A percentile compares a stretch with the other conserved stretches of the same genome.
Evolutionary conservation across 2,329 filamentous ascomycete genomes (phyloP).

Genomic region (Pyrenophora tritici-repentis): DNA sequence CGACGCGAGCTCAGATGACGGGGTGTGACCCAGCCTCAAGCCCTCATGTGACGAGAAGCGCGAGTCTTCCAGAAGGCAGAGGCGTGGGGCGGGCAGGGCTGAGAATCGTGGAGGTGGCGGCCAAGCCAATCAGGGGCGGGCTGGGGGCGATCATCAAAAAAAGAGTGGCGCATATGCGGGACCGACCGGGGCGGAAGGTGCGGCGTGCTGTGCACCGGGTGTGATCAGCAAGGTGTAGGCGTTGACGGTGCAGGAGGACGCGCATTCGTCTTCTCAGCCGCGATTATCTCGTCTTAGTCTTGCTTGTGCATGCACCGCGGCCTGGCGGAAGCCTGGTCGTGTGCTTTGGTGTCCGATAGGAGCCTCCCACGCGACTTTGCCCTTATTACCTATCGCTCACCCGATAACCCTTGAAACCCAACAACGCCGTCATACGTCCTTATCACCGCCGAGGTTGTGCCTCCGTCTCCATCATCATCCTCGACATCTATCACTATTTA

Average conservation of each 20-base stretch:
- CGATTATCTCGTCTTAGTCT: slow-evolving; percentile 7
- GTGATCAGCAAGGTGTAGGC: too few relatives aligned
- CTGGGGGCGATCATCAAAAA: background rate
- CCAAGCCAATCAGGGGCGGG: slow-evolving; percentile 1
- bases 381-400: slow-evolving; percentile 21
- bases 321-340: background rate
- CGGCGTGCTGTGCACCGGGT: background rate
- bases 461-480: background rate
- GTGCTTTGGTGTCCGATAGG: slow-evolving; percentile 8
- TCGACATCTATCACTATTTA: too few relatives aligned
- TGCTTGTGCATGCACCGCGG: slow-evolving; percentile 8
- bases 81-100: slow-evolving; percentile 10
- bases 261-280: slow-evolving; percentile 7
- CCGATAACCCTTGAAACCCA: slow-evolving; percentile 20
- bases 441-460: slow-evolving; percentile 11
- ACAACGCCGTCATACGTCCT: slow-evolving; percentile 8
- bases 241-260: background rate
- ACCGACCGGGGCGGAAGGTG: background rate
- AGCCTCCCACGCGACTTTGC: slow-evolving; percentile 26
- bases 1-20: background rate
- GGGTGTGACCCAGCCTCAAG: background rate
- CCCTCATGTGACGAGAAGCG: too few relatives aligned
- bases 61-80: slow-evolving; percentile 1
- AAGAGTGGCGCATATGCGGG: slow-evolving; percentile 5
- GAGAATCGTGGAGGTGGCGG: slow-evolving; percentile 1